Base-by-base conservation (phyloP, 176 grass and related monocot species). In the Echinochloa phyllopogon region DNA sequence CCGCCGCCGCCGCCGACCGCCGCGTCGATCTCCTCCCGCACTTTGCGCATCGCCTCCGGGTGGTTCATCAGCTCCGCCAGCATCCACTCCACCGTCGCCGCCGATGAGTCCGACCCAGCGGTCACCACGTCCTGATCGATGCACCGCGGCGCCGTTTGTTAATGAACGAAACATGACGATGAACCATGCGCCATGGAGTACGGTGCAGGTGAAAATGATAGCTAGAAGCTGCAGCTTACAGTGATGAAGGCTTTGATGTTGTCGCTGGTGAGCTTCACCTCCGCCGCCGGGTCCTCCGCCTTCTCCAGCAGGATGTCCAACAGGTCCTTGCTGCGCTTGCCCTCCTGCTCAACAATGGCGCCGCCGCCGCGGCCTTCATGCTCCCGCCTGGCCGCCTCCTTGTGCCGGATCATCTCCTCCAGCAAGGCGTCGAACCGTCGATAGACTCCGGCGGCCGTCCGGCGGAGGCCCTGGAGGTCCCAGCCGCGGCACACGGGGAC, bases 241-340 rank as follows among this genome's bases (percentile, higher is more conserved):
- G 88, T 65, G 83, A 95, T 68, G 82, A 95, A 95, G n/a, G 86
- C 93, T 40, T 95, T 95, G 49, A 95, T 92, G 79, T 95, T 90
- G 2, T 86, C 80, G 75, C 93, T 88, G 65, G 74, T 92, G 38
- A 95, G 87, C 71, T 87, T 95, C 15, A 92, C 80, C 69, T 95
- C 93, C 3, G 90, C 86, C 5, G 65, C 18, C 0, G 79, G 56
- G 83, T 92, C 75, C 42, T 76, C 83, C n/a, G 88, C 76, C 42
- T 88, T 82, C 50, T 92, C 90, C 51, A 95, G 82, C 71, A 95
- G 79, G 68, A 92, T 92, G 63, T 95, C 88, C 12, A 95, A 64
- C 59, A 94, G 63, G 68, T 92, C 93, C 87, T 89, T 94, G 63
- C 18, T 86, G 45, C 13, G 8, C 66, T 72, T n/a, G 1, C 43